Evolutionary conservation across 129 eudicot species (phyloP).

Genomic region (Kitagawia praeruptora): DNA sequence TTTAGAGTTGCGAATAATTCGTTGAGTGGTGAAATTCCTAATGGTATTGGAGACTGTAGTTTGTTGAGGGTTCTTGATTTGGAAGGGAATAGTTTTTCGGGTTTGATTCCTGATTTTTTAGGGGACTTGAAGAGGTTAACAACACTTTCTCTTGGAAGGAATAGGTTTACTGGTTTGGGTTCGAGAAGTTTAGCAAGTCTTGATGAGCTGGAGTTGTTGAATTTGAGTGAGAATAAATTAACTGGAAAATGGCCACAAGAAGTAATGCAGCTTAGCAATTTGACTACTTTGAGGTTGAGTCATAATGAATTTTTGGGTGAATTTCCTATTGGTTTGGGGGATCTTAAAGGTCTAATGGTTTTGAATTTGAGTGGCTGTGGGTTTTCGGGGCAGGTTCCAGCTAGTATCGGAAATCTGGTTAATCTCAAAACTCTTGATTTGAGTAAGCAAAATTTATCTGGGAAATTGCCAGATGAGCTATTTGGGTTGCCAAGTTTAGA

Average conservation of each 20-base stretch:
- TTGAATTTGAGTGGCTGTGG: constrained; percentile 64
- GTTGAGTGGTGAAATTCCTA: constrained; percentile 44
- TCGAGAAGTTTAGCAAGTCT: constrained; percentile 36
- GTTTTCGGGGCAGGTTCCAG: constrained; percentile 53
- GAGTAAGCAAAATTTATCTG: constrained; percentile 64
- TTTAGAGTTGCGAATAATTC: constrained; percentile 56
- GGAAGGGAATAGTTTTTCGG: constrained; percentile 44
- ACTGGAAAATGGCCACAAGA: constrained; percentile 41
- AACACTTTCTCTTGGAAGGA: constrained; percentile 45
- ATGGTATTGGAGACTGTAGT: constrained; percentile 35
- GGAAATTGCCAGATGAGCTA: constrained; percentile 58
- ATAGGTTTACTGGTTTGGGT: constrained; percentile 37
- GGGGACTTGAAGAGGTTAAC: constrained; percentile 32
- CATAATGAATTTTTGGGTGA: constrained; percentile 39
- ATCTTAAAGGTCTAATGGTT: constrained; percentile 30
- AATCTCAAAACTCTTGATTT: constrained; percentile 58
- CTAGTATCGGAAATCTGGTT: constrained; percentile 39
- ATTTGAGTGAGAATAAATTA: constrained; percentile 51
- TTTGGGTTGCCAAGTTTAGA: constrained; percentile 62
- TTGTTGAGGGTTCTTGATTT: constrained; percentile 49
- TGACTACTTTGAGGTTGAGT: constrained; percentile 54
- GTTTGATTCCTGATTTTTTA: constrained; percentile 47
- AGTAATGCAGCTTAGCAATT: constrained; percentile 42
- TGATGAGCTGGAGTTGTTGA: constrained; percentile 29
- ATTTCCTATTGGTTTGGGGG: constrained; percentile 27